Conservation (phyloP, 1,284 basidiomycete genomes). For the Puccinia polysora region DNA sequence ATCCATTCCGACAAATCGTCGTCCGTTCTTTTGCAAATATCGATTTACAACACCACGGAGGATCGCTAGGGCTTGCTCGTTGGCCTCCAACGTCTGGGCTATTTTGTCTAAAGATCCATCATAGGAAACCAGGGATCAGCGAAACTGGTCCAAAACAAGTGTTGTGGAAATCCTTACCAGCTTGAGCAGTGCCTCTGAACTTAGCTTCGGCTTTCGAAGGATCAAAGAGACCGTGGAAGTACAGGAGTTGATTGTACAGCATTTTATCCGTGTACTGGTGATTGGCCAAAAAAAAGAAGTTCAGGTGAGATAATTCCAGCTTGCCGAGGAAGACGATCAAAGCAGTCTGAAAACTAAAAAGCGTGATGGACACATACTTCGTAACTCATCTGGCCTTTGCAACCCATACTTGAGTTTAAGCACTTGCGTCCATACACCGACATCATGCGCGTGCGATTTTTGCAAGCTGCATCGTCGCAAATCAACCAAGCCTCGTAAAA, state of each 20-base stretch:
- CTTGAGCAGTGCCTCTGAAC: slow-evolving; percentile 50
- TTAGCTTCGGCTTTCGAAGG: slow-evolving; percentile 62
- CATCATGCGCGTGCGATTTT: slow-evolving; percentile 79
- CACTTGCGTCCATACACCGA: slow-evolving; percentile 82
- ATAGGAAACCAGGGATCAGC: slow-evolving; percentile 1
- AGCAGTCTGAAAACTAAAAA: neutral
- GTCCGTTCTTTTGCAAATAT: slow-evolving; percentile 74
- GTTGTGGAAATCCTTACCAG: slow-evolving; percentile 18
- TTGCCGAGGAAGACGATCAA: neutral
- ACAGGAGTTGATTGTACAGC: slow-evolving; percentile 81
- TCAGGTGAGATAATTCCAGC: neutral
- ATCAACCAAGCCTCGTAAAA: slow-evolving; percentile 87
- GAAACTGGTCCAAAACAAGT: neutral
- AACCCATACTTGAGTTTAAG: slow-evolving; percentile 60
- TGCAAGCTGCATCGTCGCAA: slow-evolving; percentile 82
- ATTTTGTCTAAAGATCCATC: slow-evolving; percentile 22
- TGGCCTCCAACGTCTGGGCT: slow-evolving; percentile 23
- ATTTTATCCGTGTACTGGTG: slow-evolving; percentile 72
- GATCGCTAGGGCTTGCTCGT: slow-evolving; percentile 53
- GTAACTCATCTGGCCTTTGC: slow-evolving; percentile 65
- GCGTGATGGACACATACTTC: slow-evolving; percentile 60
- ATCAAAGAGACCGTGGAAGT: slow-evolving; percentile 73
- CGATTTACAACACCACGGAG: slow-evolving; percentile 65
- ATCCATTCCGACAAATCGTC: slow-evolving; percentile 77
- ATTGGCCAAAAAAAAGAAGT: neutral